A percentile compares a stretch with the other conserved stretches of the same genome.
phyloP scores from a whole-genome alignment of 257 asterid genomes.

The Prunella vulgaris region DNA sequence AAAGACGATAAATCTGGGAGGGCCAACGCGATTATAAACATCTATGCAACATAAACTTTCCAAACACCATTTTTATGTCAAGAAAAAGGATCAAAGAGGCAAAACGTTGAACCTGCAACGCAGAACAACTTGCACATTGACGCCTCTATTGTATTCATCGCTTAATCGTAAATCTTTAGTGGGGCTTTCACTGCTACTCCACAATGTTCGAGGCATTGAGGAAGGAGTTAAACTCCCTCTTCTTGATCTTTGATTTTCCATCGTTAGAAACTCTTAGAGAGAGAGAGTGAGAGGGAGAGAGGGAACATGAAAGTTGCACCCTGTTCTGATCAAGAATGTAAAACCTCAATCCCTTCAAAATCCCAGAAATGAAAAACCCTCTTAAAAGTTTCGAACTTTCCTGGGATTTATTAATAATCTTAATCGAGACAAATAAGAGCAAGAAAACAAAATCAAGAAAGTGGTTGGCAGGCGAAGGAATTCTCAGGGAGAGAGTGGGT shows the following conservation, averaged over 20 bases:
- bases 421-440: not conserved
- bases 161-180: constrained; percentile 24
- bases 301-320: not conserved
- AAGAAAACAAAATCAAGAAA: constrained; percentile 11
- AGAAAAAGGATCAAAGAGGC: not conserved
- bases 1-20: not conserved
- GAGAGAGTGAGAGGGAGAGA: not conserved
- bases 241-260: constrained; percentile 29
- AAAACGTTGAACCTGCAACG: constrained; percentile 57
- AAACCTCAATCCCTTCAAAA: constrained; percentile 1
- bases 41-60: not conserved
- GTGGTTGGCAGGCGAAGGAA: constrained; percentile 20
- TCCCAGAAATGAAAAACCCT: constrained; percentile 3
- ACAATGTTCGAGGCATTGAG: constrained; percentile 36
- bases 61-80: not conserved
- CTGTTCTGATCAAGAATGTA: not conserved
- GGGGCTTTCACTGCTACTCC: constrained; percentile 46
- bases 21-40: not conserved
- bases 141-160: constrained; percentile 35
- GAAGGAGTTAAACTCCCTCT: constrained; percentile 35
- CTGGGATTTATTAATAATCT: not conserved
- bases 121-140: constrained; percentile 40
- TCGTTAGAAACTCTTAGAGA: not conserved
- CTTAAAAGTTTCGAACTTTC: not conserved
- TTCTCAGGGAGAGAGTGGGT: not conserved